phyloP scores from a whole-genome alignment of 192 early-diverging fungal genomes.

The Jimgerdemannia flammicorona region DNA sequence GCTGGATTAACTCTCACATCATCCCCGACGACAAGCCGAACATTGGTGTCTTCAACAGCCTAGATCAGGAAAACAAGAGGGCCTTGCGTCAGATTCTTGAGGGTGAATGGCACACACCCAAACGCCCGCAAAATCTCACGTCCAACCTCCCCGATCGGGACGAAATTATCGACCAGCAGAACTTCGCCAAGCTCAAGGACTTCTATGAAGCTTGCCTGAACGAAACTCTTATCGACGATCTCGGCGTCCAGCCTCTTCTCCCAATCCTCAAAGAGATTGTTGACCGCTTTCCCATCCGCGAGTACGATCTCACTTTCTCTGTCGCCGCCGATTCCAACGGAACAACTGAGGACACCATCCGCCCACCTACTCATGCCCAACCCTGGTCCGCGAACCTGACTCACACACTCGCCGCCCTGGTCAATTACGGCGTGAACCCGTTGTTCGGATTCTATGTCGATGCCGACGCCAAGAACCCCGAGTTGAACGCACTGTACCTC shows the following conservation, averaged over 20 bases:
- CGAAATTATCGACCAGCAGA: conserved; percentile 39
- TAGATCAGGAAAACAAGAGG: conserved; percentile 27
- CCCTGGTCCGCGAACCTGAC: conserved; percentile 29
- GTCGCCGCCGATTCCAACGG: too few relatives aligned
- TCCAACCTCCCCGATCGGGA: conserved; percentile 34
- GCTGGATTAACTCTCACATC: conserved; percentile 43
- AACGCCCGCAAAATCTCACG: not conserved
- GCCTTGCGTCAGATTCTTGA: conserved; percentile 46
- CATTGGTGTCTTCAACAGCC: conserved; percentile 16
- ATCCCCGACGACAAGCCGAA: conserved; percentile 61
- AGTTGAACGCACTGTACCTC: conserved; percentile 42
- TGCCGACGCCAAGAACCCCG: conserved; percentile 56
- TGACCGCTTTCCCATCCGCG: conserved; percentile 23
- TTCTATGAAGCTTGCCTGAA: conserved; percentile 57
- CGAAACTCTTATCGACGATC: conserved; percentile 27
- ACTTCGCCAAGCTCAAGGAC: conserved; percentile 51
- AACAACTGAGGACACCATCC: too few relatives aligned
- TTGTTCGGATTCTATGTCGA: conserved; percentile 47
- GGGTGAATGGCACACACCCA: conserved; percentile 27
- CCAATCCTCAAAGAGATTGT: conserved; percentile 29
- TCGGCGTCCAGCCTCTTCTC: conserved; percentile 36
- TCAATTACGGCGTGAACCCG: conserved; percentile 25
- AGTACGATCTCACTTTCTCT: not conserved
- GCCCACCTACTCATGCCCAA: not conserved
- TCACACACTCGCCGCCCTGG: conserved; percentile 20